Evolutionary conservation across 352 stramenopile genomes (phyloP).

Genomic region (Phytophthora foliorum): DNA sequence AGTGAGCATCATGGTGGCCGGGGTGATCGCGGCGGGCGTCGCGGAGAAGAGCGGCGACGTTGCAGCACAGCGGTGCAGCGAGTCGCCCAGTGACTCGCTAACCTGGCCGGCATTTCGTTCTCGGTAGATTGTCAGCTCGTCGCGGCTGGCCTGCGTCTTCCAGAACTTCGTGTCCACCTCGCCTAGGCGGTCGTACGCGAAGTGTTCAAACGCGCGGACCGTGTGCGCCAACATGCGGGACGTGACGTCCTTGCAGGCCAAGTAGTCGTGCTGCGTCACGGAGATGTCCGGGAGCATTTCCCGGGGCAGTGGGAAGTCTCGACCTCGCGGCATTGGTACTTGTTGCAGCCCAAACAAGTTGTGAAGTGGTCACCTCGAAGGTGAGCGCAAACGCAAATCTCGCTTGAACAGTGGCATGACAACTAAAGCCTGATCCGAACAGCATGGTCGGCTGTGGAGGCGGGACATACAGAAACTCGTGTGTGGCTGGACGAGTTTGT

Average conservation of each 20-base stretch:
- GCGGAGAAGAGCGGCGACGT: slow-evolving; percentile 43
- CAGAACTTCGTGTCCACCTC: slow-evolving; percentile 46
- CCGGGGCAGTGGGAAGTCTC: slow-evolving; percentile 52
- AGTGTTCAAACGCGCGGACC: slow-evolving; percentile 48
- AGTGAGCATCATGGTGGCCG: slow-evolving; percentile 46
- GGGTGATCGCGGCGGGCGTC: slow-evolving; percentile 42
- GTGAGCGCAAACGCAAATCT: slow-evolving; percentile 22
- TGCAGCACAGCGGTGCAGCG: slow-evolving; percentile 30
- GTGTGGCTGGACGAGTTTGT: slow-evolving; percentile 14
- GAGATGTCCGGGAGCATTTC: slow-evolving; percentile 45
- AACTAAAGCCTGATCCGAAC: slow-evolving; percentile 27
- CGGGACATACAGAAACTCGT: slow-evolving; percentile 18
- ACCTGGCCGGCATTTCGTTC: slow-evolving; percentile 36
- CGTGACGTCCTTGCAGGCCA: slow-evolving; percentile 47
- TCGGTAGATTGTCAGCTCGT: slow-evolving; percentile 46
- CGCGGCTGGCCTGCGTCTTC: slow-evolving; percentile 46
- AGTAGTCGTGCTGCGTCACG: slow-evolving; percentile 37
- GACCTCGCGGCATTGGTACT: slow-evolving; percentile 42
- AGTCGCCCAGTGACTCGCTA: slow-evolving; percentile 28
- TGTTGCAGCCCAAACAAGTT: slow-evolving; percentile 31
- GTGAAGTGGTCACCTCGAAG: slow-evolving; percentile 16
- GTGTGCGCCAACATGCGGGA: slow-evolving; percentile 50
- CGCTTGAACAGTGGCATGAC: slow-evolving; percentile 15
- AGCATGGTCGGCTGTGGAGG: slow-evolving; percentile 1
- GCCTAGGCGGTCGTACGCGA: slow-evolving; percentile 35